These are phyloP conservation scores for Colletotrichum paranaense DNA, from an alignment of 2,329 filamentous ascomycete species.

Conservation along the genomic window DNA sequence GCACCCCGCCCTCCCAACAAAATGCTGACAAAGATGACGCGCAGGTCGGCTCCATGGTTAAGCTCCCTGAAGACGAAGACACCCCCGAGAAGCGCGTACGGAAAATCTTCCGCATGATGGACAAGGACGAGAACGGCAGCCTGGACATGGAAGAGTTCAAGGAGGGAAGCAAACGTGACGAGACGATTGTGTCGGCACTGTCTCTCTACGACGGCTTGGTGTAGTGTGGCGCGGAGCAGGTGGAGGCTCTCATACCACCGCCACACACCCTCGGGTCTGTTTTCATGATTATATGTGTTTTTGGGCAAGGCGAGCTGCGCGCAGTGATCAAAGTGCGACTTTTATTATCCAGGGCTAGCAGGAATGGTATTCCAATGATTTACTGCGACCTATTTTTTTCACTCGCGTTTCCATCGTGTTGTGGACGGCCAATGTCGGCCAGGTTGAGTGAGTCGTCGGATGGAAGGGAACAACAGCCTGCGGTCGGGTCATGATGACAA, in stretches of 20 bases:
- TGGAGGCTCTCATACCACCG: neutral
- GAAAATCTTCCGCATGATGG: slow-evolving; percentile 99
- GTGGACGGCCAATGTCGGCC: neutral
- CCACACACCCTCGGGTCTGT: neutral
- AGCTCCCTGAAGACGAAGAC: slow-evolving; percentile 97
- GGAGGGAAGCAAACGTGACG: slow-evolving; percentile 97
- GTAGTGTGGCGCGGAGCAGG: slow-evolving; percentile 51
- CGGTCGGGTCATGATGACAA: neutral
- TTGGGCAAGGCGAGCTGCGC: slow-evolving; percentile 23
- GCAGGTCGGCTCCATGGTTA: slow-evolving; percentile 98
- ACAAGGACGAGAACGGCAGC: slow-evolving; percentile 99
- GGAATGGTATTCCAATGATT: slow-evolving; percentile 26
- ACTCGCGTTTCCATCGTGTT: neutral
- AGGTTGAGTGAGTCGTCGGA: neutral
- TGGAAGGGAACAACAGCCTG: neutral
- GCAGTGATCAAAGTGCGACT: slow-evolving; percentile 26
- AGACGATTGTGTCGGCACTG: slow-evolving; percentile 97
- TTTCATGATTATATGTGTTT: slow-evolving; percentile 9
- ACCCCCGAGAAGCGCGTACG: slow-evolving; percentile 97
- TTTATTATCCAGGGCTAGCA: slow-evolving; percentile 26
- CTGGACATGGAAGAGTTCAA: slow-evolving; percentile 99
- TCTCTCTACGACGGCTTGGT: slow-evolving; percentile 97
- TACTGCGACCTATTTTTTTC: neutral
- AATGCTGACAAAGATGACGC: slow-evolving; percentile 7
- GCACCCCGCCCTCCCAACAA: neutral